Evolutionary conservation across 192 early-diverging fungal genomes (phyloP), one percentile per base, ranked within the genome.

Genomic region (Dissophora globulifera): DNA sequence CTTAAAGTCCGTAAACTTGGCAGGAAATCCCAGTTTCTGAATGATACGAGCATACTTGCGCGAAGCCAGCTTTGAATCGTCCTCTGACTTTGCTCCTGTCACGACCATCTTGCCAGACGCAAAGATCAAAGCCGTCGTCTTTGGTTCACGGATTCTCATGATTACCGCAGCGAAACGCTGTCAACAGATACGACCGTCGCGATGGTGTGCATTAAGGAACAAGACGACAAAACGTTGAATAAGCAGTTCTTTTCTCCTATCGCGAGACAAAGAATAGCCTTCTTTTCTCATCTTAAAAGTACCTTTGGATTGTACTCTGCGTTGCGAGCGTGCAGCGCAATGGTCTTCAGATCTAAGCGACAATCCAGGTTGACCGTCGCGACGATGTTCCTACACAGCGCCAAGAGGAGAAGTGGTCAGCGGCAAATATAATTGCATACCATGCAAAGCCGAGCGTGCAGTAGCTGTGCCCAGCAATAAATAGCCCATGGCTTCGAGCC

Each of bases 301-400:
- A 97, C 95, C 93, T 99, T 99, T 78, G 98, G 98, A 81, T 99
- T 99, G 86, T 99, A 99, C 83, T 99, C 98, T 76, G 98, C 98
- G 79, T 99, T 99, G 57, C 98, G 89, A n/a, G 98, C 98, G 69
- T 98, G 96, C 56, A 99, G 85, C 35, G 98, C 98, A 80, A 99
- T 99, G 31, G 94, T 97, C 84, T 99, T 99, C 56, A 99, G 79
- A 79, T 99, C 98, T 67, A 99, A 88, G 50, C 91, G 90, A 85
- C 93, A 94, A 79, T 98, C 97, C 64, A 99, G 85, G 79, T 99
- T 98, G 70, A 99, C 97, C 17, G 97, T 99, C 23, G 97, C 96
- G 12, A 99, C 97, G 68, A 99, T 96, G 74, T 99, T 99, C 83
- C 93, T 94, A 76, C 67, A 23, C 22, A 67, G 29, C 17, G 9